Conservation (phyloP, 2,329 filamentous ascomycete genomes). For the Neofusicoccum kwambonambiense region DNA sequence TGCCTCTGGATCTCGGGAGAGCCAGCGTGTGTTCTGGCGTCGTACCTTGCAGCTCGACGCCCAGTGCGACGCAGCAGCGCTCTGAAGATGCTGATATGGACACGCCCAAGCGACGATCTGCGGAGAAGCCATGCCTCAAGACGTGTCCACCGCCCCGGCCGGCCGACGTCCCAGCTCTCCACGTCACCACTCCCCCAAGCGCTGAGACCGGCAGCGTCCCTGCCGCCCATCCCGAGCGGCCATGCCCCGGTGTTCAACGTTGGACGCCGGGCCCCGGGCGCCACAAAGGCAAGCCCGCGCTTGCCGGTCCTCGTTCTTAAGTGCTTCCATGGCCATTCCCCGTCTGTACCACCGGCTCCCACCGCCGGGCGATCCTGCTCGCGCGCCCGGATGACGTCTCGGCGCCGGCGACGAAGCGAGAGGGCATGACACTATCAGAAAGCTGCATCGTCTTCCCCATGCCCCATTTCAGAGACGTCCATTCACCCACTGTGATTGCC, state of each 20-base stretch:
- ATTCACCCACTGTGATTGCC: not conserved
- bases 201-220: not conserved
- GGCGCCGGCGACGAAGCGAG: not conserved
- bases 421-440: constrained; percentile 3
- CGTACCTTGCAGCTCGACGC: constrained; percentile 15
- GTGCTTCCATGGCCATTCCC: not conserved
- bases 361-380: not conserved
- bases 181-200: not conserved
- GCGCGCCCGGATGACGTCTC: not conserved
- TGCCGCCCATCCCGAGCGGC: not conserved
- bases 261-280: not conserved
- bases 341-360: not conserved
- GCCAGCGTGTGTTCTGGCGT: not conserved
- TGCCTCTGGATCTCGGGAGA: constrained; percentile 7
- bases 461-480: not conserved
- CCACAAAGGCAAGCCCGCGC: not conserved
- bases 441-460: not conserved
- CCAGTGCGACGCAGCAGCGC: constrained; percentile 3
- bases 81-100: constrained; percentile 10
- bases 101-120: constrained; percentile 1
- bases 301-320: not conserved
- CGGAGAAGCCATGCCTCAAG: not conserved
- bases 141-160: not conserved
- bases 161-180: not conserved
- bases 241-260: constrained; percentile 7